phyloP scores from a whole-genome alignment of 2,329 filamentous ascomycete genomes.

The Colletotrichum sp. region DNA sequence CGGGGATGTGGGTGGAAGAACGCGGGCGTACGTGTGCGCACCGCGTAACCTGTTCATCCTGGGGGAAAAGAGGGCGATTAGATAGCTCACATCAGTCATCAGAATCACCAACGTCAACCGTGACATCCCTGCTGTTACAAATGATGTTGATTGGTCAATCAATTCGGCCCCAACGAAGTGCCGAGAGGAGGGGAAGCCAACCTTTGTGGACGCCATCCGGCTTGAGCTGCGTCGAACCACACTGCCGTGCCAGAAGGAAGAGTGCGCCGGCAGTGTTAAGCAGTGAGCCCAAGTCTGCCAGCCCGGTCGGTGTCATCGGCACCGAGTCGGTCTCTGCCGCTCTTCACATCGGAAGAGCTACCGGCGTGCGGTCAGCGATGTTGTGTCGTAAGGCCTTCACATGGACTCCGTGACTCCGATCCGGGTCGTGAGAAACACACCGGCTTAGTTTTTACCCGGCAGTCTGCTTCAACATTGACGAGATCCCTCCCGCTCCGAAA shows the following conservation, averaged over 20 bases:
- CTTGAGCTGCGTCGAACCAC: background rate
- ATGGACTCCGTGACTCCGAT: background rate
- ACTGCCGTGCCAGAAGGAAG: background rate
- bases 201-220: background rate
- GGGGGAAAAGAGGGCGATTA: background rate
- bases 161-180: background rate
- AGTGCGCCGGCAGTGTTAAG: background rate
- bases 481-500: background rate
- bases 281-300: background rate
- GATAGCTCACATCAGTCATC: background rate
- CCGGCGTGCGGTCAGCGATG: background rate
- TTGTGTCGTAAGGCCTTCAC: background rate
- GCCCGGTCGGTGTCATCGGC: background rate
- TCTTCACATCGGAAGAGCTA: background rate
- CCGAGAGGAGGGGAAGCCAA: background rate
- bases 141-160: background rate
- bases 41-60: background rate
- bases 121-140: background rate
- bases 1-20: background rate
- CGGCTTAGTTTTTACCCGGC: background rate
- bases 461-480: background rate
- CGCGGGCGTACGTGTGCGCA: background rate
- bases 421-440: background rate
- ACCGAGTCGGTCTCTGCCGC: constrained; percentile 6
- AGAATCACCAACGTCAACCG: background rate